Evolutionary conservation across 495 filamentous ascomycete species (phyloP), one percentile per base, ranked within the genome.

Genomic region (Penicillium bialowiezense): DNA sequence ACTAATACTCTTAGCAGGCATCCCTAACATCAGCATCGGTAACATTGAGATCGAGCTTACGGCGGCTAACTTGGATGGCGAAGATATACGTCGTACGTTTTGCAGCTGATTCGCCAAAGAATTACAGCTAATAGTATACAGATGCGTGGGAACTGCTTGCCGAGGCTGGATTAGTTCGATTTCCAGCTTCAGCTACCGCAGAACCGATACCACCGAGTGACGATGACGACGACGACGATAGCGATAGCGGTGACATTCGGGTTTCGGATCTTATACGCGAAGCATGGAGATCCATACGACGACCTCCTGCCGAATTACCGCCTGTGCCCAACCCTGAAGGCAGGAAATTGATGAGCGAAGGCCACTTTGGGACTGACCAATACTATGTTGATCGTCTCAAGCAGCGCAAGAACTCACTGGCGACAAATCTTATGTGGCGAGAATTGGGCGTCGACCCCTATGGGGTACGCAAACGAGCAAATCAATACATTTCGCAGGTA

Each of bases 261-360:
- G n/a, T 60, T 60, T 28, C 53, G 62, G n/a, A n/a, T n/a, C n/a
- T n/a, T n/a, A n/a, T n/a, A n/a, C n/a, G n/a, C n/a, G n/a, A n/a
- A n/a, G n/a, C n/a, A n/a, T n/a, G n/a, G n/a, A n/a, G n/a, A n/a
- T n/a, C n/a, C n/a, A n/a, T n/a, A n/a, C n/a, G n/a, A n/a, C n/a
- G 55, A 1, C 61, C 65, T 7, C 68, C 74, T 29, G 68, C 74
- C 6, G 64, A 78, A 43, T 88, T 86, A 46, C 89, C 90, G 14
- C 84, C 83, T 48, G 82, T 95, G 0, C 91, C 91, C 0, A 92
- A 84, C 57, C 83, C 90, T 5, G 75, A 81, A 46, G 91, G 91
- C 8, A 75, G 64, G 44, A 78, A 83, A 45, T 68, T 96, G 54
- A 95, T 96, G 91, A 71, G 79, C 20, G 83, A 84, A 13, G 91